phyloP scores from a whole-genome alignment of 2,329 filamentous ascomycete species.

The Fusarium subglutinans region DNA sequence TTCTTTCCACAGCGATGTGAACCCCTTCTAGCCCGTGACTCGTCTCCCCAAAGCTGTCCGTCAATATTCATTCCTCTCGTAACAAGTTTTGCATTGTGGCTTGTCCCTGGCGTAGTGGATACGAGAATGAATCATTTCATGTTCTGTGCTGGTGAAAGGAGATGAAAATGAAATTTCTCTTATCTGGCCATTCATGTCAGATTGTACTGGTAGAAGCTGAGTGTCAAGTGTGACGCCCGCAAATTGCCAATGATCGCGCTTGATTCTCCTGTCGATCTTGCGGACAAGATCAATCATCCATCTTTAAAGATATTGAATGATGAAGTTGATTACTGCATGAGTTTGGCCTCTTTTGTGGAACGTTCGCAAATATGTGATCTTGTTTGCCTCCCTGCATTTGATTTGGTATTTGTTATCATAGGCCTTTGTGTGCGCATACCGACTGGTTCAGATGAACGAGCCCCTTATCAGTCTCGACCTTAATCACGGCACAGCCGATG shows the following conservation, averaged over 20 bases:
- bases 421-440: background rate
- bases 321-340: slow-evolving; percentile 5
- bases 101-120: slow-evolving; percentile 21
- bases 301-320: slow-evolving; percentile 6
- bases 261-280: slow-evolving; percentile 41
- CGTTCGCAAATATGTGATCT: background rate
- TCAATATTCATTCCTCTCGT: slow-evolving; percentile 16
- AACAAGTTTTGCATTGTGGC: slow-evolving; percentile 6
- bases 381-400: slow-evolving; percentile 6
- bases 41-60: slow-evolving; percentile 10
- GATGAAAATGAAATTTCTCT: background rate
- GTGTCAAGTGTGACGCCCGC: background rate
- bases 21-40: slow-evolving; percentile 30
- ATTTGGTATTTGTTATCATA: slow-evolving; percentile 1
- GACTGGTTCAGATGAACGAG: background rate
- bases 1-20: slow-evolving; percentile 37
- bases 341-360: slow-evolving; percentile 13
- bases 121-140: slow-evolving; percentile 27
- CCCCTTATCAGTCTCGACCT: background rate
- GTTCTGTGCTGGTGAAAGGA: background rate
- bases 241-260: slow-evolving; percentile 18
- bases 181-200: background rate
- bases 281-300: slow-evolving; percentile 15
- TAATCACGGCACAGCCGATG: slow-evolving; percentile 15
- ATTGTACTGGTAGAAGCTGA: background rate